A percentile compares a stretch with the other conserved stretches of the same genome.
These are phyloP conservation scores for Verticillium nonalfalfae DNA, from an alignment of 2,329 filamentous ascomycete species.

Conservation along the genomic window DNA sequence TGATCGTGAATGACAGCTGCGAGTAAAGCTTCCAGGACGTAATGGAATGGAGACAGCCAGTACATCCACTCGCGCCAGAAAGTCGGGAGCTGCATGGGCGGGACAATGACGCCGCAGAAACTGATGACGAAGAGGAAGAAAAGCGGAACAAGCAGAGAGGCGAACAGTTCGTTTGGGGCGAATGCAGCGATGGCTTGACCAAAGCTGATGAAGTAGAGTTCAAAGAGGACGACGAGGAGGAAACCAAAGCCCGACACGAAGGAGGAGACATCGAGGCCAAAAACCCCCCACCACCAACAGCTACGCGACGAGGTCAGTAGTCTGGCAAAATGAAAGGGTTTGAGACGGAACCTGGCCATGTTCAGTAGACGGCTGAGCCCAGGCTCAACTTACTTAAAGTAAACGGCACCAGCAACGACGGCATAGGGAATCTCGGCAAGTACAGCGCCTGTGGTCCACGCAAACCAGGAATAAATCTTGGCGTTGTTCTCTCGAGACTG, in stretches of 20 bases:
- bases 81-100: constrained; percentile 46
- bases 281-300: constrained; percentile 51
- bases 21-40: constrained; percentile 58
- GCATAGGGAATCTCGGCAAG: constrained; percentile 66
- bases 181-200: constrained; percentile 63
- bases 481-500: constrained; percentile 66
- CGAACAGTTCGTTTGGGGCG: constrained; percentile 59
- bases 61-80: constrained; percentile 66
- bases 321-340: background rate
- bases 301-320: background rate
- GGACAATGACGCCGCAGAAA: constrained; percentile 67
- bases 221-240: constrained; percentile 59
- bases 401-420: constrained; percentile 57
- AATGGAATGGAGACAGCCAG: constrained; percentile 61
- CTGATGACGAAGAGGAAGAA: constrained; percentile 66
- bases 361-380: too few relatives aligned
- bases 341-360: too few relatives aligned
- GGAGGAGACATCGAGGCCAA: constrained; percentile 41
- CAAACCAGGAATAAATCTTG: constrained; percentile 74
- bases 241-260: constrained; percentile 57
- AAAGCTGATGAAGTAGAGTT: constrained; percentile 59
- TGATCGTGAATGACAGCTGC: constrained; percentile 47
- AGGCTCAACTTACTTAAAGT: constrained; percentile 30
- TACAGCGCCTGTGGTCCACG: constrained; percentile 60
- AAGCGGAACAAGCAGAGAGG: constrained; percentile 58